Conservation (phyloP, 345 rosid genomes). For the Litchi chinensis region DNA sequence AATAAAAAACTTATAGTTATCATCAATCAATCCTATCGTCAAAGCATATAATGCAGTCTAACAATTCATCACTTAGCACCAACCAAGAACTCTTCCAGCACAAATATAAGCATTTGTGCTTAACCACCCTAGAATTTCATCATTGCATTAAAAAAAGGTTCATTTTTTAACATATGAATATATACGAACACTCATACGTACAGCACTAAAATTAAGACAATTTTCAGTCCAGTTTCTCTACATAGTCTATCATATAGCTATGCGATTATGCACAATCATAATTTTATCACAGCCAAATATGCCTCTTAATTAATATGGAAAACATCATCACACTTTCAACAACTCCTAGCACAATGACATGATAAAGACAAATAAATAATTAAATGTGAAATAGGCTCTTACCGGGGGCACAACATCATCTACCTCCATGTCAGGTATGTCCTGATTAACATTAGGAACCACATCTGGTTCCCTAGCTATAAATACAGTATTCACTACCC, state of each 20-base stretch:
- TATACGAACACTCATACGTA: background rate
- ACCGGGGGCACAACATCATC: slow-evolving; percentile 67
- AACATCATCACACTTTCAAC: background rate
- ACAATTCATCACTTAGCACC: background rate
- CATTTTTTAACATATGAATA: background rate
- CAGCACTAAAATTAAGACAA: background rate
- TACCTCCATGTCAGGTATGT: slow-evolving; percentile 68
- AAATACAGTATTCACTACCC: slow-evolving; percentile 68
- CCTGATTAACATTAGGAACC: slow-evolving; percentile 41
- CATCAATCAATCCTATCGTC: background rate
- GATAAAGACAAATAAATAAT: background rate
- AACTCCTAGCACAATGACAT: background rate
- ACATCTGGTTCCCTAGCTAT: slow-evolving; percentile 51
- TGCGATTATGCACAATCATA: background rate
- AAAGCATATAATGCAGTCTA: background rate
- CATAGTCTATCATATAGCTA: background rate
- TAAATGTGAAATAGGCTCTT: slow-evolving; percentile 21
- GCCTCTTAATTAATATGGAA: background rate
- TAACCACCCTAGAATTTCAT: background rate
- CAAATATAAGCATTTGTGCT: background rate
- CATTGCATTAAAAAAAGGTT: background rate
- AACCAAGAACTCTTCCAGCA: background rate
- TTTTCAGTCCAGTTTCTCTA: background rate
- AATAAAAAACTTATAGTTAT: background rate
- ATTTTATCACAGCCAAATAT: background rate